phyloP scores from a whole-genome alignment of 2,329 filamentous ascomycete species.

The Verticillium nubilum region DNA sequence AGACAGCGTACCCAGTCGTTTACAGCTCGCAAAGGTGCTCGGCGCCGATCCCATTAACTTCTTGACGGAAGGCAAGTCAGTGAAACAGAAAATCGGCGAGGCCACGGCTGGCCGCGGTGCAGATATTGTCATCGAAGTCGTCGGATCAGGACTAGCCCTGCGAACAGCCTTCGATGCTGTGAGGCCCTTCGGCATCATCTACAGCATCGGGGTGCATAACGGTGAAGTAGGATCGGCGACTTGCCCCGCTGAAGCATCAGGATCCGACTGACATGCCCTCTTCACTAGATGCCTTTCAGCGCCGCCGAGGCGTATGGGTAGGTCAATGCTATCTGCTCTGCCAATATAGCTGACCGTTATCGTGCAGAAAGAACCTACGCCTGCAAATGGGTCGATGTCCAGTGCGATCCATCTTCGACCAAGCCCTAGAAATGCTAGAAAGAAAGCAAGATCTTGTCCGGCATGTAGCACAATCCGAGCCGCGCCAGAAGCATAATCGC shows the following conservation, averaged over 20 bases:
- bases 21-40: constrained; percentile 56
- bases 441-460: constrained; percentile 51
- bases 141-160: constrained; percentile 64
- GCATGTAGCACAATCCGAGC: not conserved
- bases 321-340: constrained; percentile 13
- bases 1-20: constrained; percentile 68
- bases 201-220: constrained; percentile 73
- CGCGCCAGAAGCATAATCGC: not conserved
- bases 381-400: constrained; percentile 75
- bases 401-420: constrained; percentile 63
- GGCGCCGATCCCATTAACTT: constrained; percentile 85
- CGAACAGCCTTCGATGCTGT: constrained; percentile 66
- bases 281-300: constrained; percentile 56
- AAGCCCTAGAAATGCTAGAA: constrained; percentile 59
- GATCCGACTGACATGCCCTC: not conserved
- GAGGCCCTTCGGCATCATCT: constrained; percentile 67
- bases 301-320: constrained; percentile 58
- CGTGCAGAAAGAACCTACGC: constrained; percentile 60
- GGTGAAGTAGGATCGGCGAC: constrained; percentile 46
- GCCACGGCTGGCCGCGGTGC: constrained; percentile 76
- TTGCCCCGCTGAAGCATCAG: not conserved
- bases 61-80: constrained; percentile 55
- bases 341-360: not conserved
- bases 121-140: constrained; percentile 78
- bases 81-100: constrained; percentile 65